phyloP scores from a whole-genome alignment of 2,329 filamentous ascomycete genomes.

The Fusarium verticillioides region DNA sequence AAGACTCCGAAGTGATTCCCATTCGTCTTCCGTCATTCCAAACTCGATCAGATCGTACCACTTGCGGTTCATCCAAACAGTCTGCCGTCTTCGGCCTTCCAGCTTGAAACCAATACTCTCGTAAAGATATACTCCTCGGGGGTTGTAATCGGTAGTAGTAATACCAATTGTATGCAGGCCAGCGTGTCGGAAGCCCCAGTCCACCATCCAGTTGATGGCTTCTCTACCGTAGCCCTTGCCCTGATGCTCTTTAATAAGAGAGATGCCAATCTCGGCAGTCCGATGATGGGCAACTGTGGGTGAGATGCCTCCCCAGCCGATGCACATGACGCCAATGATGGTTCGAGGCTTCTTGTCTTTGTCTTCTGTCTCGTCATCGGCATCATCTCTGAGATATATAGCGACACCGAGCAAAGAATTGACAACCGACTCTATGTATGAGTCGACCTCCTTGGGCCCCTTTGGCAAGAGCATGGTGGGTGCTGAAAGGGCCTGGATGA shows the following conservation, averaged over 20 bases:
- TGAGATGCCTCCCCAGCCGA: constrained; percentile 20
- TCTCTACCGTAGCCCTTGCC: constrained; percentile 15
- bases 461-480: constrained; percentile 3
- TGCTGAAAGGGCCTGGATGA: constrained; percentile 2
- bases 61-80: constrained; percentile 55
- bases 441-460: neutral
- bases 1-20: constrained; percentile 42
- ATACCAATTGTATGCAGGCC: constrained; percentile 13
- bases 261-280: constrained; percentile 13
- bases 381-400: neutral
- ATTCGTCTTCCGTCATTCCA: constrained; percentile 55
- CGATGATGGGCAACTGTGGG: neutral
- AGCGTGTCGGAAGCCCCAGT: constrained; percentile 18
- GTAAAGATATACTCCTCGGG: neutral
- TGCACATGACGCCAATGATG: constrained; percentile 17
- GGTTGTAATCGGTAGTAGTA: neutral
- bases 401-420: constrained; percentile 8
- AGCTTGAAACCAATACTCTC: constrained; percentile 2
- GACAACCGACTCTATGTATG: constrained; percentile 6
- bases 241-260: neutral
- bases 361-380: neutral
- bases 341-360: neutral
- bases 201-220: constrained; percentile 18
- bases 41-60: constrained; percentile 53
- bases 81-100: constrained; percentile 42